phyloP scores from a whole-genome alignment of 2,329 filamentous ascomycete species.

The Alternaria longipes region DNA sequence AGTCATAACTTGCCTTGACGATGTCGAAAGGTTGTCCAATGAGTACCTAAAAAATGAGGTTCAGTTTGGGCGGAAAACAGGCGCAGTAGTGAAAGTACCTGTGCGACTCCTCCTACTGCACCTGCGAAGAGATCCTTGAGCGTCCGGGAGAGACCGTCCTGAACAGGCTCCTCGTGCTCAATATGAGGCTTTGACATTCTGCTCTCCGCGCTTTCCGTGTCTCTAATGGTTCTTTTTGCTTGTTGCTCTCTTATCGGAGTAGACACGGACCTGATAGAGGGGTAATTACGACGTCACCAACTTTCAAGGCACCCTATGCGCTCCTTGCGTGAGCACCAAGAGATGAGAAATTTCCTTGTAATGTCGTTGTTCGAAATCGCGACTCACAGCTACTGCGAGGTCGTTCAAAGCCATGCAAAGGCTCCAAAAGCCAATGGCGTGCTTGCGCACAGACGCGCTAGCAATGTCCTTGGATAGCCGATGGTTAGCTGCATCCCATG shows the following conservation, averaged over 20 bases:
- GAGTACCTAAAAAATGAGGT: constrained; percentile 73
- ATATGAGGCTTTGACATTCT: constrained; percentile 47
- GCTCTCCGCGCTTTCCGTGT: constrained; percentile 6
- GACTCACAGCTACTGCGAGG: constrained; percentile 1
- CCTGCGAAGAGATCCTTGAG: constrained; percentile 78
- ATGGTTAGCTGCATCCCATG: constrained; percentile 22
- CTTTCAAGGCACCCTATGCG: not conserved
- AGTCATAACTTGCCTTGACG: constrained; percentile 67
- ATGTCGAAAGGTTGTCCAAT: constrained; percentile 75
- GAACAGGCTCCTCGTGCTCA: constrained; percentile 50
- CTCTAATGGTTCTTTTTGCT: constrained; percentile 3
- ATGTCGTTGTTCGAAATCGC: not conserved
- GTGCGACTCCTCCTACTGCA: constrained; percentile 85
- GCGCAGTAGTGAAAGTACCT: not conserved
- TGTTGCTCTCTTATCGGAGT: constrained; percentile 16
- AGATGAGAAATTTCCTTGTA: not conserved
- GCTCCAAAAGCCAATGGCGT: constrained; percentile 29
- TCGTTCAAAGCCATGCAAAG: not conserved
- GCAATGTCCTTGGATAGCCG: constrained; percentile 23
- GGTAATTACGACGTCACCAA: constrained; percentile 11
- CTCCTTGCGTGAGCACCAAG: not conserved
- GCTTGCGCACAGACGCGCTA: constrained; percentile 33
- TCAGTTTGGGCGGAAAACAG: not conserved
- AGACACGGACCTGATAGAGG: constrained; percentile 21
- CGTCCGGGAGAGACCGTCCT: constrained; percentile 54